These are phyloP conservation scores for Lactifluus hygrophoroides DNA, from an alignment of 768 basidiomycete genomes.

Conservation along the genomic window DNA sequence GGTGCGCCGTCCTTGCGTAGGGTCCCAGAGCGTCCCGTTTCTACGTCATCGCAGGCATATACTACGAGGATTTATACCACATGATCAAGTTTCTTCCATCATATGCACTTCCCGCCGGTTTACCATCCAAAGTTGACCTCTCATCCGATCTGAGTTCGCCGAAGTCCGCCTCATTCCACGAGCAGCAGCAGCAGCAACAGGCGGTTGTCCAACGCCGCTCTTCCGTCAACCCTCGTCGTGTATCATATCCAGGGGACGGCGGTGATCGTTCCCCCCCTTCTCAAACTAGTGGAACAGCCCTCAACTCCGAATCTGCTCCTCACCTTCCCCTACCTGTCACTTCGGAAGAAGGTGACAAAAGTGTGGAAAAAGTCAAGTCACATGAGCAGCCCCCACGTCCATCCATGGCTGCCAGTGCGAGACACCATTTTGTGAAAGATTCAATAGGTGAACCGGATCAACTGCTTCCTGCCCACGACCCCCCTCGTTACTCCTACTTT, in stretches of 20 bases:
- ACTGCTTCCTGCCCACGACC: slow-evolving; percentile 45
- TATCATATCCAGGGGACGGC: not conserved
- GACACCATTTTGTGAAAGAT: slow-evolving; percentile 3
- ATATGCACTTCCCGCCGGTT: slow-evolving; percentile 46
- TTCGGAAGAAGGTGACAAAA: not conserved
- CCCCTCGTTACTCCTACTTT: slow-evolving; percentile 51
- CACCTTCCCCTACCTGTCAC: slow-evolving; percentile 17
- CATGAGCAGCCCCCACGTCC: slow-evolving; percentile 5
- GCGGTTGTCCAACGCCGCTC: not conserved
- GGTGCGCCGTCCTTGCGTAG: slow-evolving; percentile 1
- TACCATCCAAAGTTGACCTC: slow-evolving; percentile 34
- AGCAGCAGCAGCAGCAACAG: not conserved
- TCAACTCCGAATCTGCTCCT: not conserved
- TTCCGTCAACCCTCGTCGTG: not conserved
- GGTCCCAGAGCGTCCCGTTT: not conserved
- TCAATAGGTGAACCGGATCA: slow-evolving; percentile 34
- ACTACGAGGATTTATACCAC: slow-evolving; percentile 48
- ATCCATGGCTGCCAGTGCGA: slow-evolving; percentile 1
- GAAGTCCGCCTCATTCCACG: not conserved
- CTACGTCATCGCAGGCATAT: slow-evolving; percentile 19
- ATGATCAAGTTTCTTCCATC: slow-evolving; percentile 66
- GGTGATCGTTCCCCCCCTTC: not conserved
- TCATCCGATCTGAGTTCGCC: not conserved
- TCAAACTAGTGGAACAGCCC: not conserved
- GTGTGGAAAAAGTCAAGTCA: slow-evolving; percentile 2